phyloP scores from a whole-genome alignment of 2,329 filamentous ascomycete species.

The Hirsutella minnesotensis region DNA sequence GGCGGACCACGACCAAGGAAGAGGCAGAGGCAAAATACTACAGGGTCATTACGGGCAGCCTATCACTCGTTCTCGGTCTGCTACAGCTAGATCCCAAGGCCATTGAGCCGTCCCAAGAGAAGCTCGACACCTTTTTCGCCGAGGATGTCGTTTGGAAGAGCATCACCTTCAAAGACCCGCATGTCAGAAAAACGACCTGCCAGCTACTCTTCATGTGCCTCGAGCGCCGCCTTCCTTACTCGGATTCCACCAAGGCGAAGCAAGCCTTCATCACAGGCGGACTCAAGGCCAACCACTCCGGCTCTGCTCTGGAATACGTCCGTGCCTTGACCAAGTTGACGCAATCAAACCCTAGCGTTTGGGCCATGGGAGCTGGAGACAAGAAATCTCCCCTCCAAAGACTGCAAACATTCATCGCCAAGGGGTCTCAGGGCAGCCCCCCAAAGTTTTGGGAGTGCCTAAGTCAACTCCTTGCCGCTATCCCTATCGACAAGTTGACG shows the following conservation, averaged over 20 bases:
- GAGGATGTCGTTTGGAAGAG: conserved; percentile 56
- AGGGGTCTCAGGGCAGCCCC: conserved; percentile 71
- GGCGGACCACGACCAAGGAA: conserved; percentile 70
- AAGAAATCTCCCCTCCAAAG: conserved; percentile 43
- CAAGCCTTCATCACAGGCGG: conserved; percentile 59
- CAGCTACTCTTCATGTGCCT: conserved; percentile 39
- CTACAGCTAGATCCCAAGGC: conserved; percentile 38
- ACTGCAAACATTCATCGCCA: conserved; percentile 63
- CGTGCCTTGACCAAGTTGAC: conserved; percentile 58
- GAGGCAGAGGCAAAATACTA: conserved; percentile 80
- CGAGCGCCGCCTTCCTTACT: conserved; percentile 33
- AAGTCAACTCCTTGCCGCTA: conserved; percentile 46
- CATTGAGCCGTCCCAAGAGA: conserved; percentile 44
- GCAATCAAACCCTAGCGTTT: conserved; percentile 51
- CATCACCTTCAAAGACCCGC: conserved; percentile 48
- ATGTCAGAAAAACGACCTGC: conserved; percentile 38
- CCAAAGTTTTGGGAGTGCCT: conserved; percentile 63
- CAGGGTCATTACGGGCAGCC: conserved; percentile 50
- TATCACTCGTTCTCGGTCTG: conserved; percentile 43
- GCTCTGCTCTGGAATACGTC: conserved; percentile 62
- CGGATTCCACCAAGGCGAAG: conserved; percentile 38
- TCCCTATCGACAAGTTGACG: conserved; percentile 35
- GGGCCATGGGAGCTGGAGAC: conserved; percentile 45
- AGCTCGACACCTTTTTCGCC: conserved; percentile 55
- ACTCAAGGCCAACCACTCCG: conserved; percentile 58